Evolutionary conservation across 2,329 filamentous ascomycete species (phyloP).

Genomic region (Fusarium proliferatum): DNA sequence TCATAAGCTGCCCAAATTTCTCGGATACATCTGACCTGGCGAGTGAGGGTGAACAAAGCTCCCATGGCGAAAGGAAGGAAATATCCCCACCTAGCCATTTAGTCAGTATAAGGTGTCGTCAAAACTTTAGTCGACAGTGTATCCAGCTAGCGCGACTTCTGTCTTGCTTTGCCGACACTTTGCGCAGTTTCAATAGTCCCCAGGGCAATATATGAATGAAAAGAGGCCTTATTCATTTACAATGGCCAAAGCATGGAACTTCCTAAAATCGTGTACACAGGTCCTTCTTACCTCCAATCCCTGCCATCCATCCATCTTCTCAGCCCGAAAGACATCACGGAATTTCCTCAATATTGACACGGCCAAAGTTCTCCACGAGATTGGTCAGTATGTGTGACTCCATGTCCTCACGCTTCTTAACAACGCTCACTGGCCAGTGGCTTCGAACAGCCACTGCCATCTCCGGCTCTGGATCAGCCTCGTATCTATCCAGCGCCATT

Average conservation of each 20-base stretch:
- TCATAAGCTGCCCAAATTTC: not conserved
- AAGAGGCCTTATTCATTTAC: not conserved
- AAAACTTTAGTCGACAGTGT: not conserved
- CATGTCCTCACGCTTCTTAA: slow-evolving; percentile 44
- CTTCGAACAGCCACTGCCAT: slow-evolving; percentile 45
- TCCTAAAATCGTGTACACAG: too few relatives aligned
- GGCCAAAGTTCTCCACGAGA: slow-evolving; percentile 36
- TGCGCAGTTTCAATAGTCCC: not conserved
- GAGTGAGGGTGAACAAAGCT: not conserved
- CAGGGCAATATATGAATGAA: not conserved
- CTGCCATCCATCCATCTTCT: rapidly evolving
- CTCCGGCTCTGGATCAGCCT: slow-evolving; percentile 26
- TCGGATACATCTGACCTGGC: rapidly evolving
- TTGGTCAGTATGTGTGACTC: slow-evolving; percentile 37
- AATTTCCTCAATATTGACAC: not conserved
- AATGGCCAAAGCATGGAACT: rapidly evolving
- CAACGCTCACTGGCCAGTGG: slow-evolving; percentile 47
- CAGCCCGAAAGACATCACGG: not conserved
- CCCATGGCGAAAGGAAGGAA: too few relatives aligned
- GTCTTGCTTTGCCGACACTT: not conserved
- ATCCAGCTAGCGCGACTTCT: not conserved
- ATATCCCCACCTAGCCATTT: not conserved
- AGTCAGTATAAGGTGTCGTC: too few relatives aligned
- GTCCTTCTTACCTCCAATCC: not conserved
- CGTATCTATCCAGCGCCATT: slow-evolving; percentile 33